These are phyloP conservation scores for Phytopythium chamaehyphon DNA, from an alignment of 352 stramenopile species.

Conservation along the genomic window DNA sequence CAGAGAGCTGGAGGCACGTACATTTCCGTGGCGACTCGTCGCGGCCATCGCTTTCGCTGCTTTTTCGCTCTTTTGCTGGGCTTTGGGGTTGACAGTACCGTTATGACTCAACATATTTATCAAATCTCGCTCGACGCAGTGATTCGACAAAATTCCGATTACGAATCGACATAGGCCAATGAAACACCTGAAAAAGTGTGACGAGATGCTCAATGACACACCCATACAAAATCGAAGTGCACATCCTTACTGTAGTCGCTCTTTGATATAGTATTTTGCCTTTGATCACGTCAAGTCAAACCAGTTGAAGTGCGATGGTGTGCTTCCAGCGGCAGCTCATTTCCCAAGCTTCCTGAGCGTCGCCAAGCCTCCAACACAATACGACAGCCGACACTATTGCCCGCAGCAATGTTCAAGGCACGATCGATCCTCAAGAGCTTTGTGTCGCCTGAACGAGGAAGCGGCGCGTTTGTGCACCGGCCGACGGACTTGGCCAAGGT, in stretches of 20 bases:
- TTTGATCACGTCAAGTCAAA: background rate
- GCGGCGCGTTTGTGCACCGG: conserved; percentile 48
- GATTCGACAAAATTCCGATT: no score
- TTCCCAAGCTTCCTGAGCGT: background rate
- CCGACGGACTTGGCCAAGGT: conserved; percentile 50
- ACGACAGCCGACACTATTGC: no score
- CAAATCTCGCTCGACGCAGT: no score
- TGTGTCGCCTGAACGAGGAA: conserved; percentile 46
- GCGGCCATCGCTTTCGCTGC: conserved; percentile 22
- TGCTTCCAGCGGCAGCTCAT: no score
- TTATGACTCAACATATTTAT: no score
- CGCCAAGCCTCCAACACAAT: background rate
- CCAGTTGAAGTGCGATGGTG: background rate
- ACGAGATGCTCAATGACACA: background rate
- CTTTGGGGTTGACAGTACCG: background rate
- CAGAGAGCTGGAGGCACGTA: conserved; percentile 18
- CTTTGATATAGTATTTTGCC: background rate
- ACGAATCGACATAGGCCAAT: no score
- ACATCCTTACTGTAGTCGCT: background rate
- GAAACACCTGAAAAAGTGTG: background rate
- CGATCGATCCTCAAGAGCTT: conserved; percentile 43
- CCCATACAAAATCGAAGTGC: no score
- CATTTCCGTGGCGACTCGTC: conserved; percentile 62
- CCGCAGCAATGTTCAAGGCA: conserved; percentile 13
- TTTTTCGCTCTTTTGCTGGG: conserved; percentile 1